These are phyloP conservation scores for Ambrosia artemisiifolia DNA, from an alignment of 129 eudicot species.

Conservation along the genomic window DNA sequence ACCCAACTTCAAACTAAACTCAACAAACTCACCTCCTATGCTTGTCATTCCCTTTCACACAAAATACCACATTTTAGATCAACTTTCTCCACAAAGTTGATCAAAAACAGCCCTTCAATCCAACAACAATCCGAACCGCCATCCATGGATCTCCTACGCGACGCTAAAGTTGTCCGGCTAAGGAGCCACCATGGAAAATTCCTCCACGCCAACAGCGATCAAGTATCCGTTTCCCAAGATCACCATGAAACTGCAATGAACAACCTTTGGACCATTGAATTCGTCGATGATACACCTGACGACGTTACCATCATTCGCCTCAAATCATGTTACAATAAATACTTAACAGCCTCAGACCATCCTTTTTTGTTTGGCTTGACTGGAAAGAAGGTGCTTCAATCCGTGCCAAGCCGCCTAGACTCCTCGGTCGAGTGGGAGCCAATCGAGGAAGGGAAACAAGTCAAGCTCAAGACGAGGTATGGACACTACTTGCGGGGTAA, in stretches of 20 bases:
- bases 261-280: constrained; percentile 63
- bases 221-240: constrained; percentile 59
- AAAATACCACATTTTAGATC: constrained; percentile 26
- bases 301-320: constrained; percentile 50
- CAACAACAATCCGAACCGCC: background rate
- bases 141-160: constrained; percentile 43
- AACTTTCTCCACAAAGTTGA: constrained; percentile 15
- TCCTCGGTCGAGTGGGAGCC: constrained; percentile 79
- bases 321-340: constrained; percentile 57
- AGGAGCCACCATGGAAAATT: constrained; percentile 60
- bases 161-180: constrained; percentile 59
- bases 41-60: constrained; percentile 1
- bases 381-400: constrained; percentile 62
- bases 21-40: constrained; percentile 1
- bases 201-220: constrained; percentile 62
- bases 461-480: constrained; percentile 56
- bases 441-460: constrained; percentile 36
- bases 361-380: constrained; percentile 67
- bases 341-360: constrained; percentile 67
- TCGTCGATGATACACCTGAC: constrained; percentile 36
- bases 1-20: constrained; percentile 23
- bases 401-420: constrained; percentile 50
- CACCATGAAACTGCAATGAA: constrained; percentile 33
- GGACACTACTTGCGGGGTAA: constrained; percentile 62
- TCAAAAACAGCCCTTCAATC: constrained; percentile 2